Evolutionary conservation across 2,329 filamentous ascomycete genomes (phyloP), one percentile per base, ranked within the genome.

Genomic region (Endocalyx cinctus): DNA sequence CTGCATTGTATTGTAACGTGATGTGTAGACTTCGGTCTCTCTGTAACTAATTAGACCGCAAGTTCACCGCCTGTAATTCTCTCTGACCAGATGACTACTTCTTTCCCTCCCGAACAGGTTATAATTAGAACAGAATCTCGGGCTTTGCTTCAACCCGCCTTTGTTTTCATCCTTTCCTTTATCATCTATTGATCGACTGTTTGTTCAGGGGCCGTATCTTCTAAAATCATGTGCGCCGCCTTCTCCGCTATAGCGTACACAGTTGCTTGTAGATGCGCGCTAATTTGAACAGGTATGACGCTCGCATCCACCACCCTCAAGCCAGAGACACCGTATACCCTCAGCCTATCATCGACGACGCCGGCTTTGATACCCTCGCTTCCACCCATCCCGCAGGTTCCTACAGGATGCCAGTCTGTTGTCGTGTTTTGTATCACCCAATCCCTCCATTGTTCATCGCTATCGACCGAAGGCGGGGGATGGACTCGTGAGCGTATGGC

Each of bases 311-410:
- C 22, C 2, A 46, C 37, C n/a, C 43, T 25, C 8, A 45, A 41
- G 5, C 47, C 20, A 17, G 25, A 14, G 11, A 41, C 37, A 3
- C 43, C 43, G 11, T 46, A 46, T 3, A 46, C 43, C 10, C 35
- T 29, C n/a, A 46, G 31, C 12, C 33, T 29, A 16, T 31, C 31
- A 14, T 46, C 35, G 3, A 46, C 43, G 10, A 46, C 43, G 20
- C 60, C 66, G 14, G 26, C 26, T 7, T 29, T 14, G n/a, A 37
- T 34, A 6, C 47, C 48, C 2, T 37, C 17, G 3, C n/a, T 28
- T 3, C 51, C 55, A 10, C 66, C 65, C 61, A 69, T 62, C 0
- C 64, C 58, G 30, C 61, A 66, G 1, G 62, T 66, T 2, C 64
- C 66, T 10, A 42, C 52, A n/a, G 54, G 54, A 43, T 67, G 64